A percentile compares a stretch with the other conserved stretches of the same genome.
These are phyloP conservation scores for Tricholoma hemisulphureum DNA, from an alignment of 768 basidiomycete genomes.

Conservation along the genomic window DNA sequence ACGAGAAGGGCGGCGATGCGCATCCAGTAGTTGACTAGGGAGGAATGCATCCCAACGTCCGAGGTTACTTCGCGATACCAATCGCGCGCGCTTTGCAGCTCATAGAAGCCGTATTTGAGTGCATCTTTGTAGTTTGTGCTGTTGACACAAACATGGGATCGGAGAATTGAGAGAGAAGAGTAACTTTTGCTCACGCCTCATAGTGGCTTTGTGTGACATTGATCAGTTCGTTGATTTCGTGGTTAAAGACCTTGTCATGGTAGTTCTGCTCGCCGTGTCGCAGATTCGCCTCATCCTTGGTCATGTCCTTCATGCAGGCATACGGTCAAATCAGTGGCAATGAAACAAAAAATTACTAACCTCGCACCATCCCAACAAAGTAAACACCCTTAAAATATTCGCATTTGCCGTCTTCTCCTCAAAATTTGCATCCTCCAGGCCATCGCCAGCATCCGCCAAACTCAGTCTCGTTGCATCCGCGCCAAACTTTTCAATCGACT, in stretches of 20 bases:
- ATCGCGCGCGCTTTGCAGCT: conserved; percentile 86
- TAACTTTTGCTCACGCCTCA: conserved; percentile 66
- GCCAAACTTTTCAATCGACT: conserved; percentile 92
- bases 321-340: conserved; percentile 4
- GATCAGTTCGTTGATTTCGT: conserved; percentile 86
- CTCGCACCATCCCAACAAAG: conserved; percentile 89
- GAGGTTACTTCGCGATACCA: conserved; percentile 94
- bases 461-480: conserved; percentile 91
- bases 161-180: not conserved
- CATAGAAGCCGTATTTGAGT: conserved; percentile 93
- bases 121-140: conserved; percentile 97
- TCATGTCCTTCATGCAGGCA: conserved; percentile 63
- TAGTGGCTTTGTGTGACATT: conserved; percentile 79
- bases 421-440: conserved; percentile 98
- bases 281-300: conserved; percentile 65
- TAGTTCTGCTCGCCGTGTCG: conserved; percentile 75
- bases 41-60: conserved; percentile 88
- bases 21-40: conserved; percentile 86
- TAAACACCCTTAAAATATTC: conserved; percentile 90
- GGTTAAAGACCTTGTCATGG: conserved; percentile 88
- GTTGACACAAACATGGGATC: conserved; percentile 4
- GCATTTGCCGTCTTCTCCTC: conserved; percentile 98
- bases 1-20: conserved; percentile 75
- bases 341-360: conserved; percentile 38
- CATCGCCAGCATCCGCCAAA: conserved; percentile 96